phyloP scores from a whole-genome alignment of 2,329 filamentous ascomycete genomes.

The Metarhizium sp. region DNA sequence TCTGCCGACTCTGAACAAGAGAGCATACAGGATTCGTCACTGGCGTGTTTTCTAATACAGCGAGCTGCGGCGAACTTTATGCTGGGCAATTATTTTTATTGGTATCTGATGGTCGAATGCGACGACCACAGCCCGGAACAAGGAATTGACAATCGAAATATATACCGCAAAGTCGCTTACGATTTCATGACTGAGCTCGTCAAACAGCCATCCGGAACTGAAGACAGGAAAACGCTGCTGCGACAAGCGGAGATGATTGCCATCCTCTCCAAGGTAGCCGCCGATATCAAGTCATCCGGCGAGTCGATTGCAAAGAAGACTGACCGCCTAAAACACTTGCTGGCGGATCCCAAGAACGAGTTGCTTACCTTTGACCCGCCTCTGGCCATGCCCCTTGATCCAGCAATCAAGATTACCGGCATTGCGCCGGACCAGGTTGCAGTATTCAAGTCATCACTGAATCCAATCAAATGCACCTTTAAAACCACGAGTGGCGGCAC shows the following conservation, averaged over 20 bases:
- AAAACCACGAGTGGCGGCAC: conserved; percentile 66
- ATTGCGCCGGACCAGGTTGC: conserved; percentile 75
- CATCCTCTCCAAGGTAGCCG: conserved; percentile 78
- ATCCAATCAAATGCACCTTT: conserved; percentile 85
- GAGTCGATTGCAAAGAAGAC: conserved; percentile 73
- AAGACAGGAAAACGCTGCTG: conserved; percentile 65
- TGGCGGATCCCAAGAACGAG: conserved; percentile 87
- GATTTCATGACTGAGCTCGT: conserved; percentile 91
- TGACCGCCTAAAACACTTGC: conserved; percentile 72
- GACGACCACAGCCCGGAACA: conserved; percentile 75
- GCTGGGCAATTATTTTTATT: conserved; percentile 90
- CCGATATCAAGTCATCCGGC: conserved; percentile 73
- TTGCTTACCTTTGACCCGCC: conserved; percentile 75
- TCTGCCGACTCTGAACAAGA: conserved; percentile 47
- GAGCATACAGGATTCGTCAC: conserved; percentile 63
- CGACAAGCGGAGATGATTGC: conserved; percentile 86
- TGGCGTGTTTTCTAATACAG: conserved; percentile 82
- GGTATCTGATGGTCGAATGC: conserved; percentile 98
- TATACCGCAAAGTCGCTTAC: conserved; percentile 89
- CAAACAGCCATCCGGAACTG: conserved; percentile 57
- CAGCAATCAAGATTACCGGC: conserved; percentile 67
- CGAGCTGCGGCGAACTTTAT: conserved; percentile 82
- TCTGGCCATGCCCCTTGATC: conserved; percentile 80
- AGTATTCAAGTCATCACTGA: conserved; percentile 92
- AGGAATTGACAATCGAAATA: conserved; percentile 63